Conservation (phyloP, 768 basidiomycete species). For the Mycena maculata region DNA sequence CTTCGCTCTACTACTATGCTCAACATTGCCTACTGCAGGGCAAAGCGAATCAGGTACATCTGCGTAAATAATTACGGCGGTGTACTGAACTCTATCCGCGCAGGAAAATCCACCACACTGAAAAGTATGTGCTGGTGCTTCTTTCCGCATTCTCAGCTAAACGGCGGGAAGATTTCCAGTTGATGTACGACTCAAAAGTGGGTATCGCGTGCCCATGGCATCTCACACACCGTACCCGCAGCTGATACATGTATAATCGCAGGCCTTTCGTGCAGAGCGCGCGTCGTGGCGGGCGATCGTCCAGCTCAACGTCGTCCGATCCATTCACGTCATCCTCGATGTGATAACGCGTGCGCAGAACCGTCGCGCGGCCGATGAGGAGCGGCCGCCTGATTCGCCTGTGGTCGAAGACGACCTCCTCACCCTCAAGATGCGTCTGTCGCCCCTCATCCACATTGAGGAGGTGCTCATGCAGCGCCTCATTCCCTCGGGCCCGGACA, state of each 20-base stretch:
- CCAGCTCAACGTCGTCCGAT: constrained; percentile 78
- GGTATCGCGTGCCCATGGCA: constrained; percentile 20
- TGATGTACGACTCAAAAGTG: constrained; percentile 72
- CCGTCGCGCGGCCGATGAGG: constrained; percentile 19
- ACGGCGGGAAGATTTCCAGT: constrained; percentile 65
- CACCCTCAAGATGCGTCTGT: constrained; percentile 68
- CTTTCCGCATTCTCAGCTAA: constrained; percentile 12
- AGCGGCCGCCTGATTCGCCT: constrained; percentile 31
- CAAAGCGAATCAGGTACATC: constrained; percentile 82
- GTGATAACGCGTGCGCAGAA: constrained; percentile 54
- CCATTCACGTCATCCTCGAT: constrained; percentile 72
- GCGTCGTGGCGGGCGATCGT: constrained; percentile 76
- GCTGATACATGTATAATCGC: constrained; percentile 10
- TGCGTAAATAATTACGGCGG: constrained; percentile 10
- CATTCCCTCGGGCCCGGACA: constrained; percentile 56
- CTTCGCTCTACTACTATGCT: neutral
- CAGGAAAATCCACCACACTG: constrained; percentile 84
- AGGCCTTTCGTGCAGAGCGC: constrained; percentile 70
- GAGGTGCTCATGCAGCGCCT: constrained; percentile 68
- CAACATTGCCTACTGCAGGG: constrained; percentile 50
- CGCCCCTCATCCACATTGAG: constrained; percentile 73
- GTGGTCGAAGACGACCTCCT: constrained; percentile 47
- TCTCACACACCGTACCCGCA: neutral
- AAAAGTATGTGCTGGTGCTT: constrained; percentile 65
- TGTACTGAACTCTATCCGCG: constrained; percentile 8